Percentiles rank a stretch among this genome's conserved stretches.
Evolutionary conservation across 345 rosid species (phyloP).

Genomic region (Arabidopsis arenosa): DNA sequence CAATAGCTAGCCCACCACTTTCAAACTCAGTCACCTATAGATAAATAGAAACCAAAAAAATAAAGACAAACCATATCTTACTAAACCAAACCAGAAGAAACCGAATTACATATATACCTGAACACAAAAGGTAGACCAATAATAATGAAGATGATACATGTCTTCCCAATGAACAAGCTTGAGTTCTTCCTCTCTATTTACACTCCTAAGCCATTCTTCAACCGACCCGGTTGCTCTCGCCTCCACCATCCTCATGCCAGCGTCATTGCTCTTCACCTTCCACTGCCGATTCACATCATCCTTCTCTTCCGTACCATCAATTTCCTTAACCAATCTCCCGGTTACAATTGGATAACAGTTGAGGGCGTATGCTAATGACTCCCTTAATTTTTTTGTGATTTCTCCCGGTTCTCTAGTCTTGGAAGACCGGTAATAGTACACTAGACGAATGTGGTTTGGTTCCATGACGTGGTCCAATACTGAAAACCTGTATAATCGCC

Average conservation of each 20-base stretch:
- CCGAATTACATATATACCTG: conserved; percentile 53
- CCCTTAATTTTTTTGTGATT: conserved; percentile 52
- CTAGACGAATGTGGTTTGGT: conserved; percentile 53
- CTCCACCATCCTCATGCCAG: conserved; percentile 71
- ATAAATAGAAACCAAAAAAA: not conserved
- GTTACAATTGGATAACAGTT: conserved; percentile 57
- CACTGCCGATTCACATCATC: conserved; percentile 46
- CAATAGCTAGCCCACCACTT: conserved; percentile 73
- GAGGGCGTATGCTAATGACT: conserved; percentile 56
- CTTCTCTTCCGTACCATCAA: conserved; percentile 29
- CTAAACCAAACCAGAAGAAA: not conserved
- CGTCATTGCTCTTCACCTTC: conserved; percentile 78
- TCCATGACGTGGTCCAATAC: conserved; percentile 75
- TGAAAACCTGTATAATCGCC: conserved; percentile 48
- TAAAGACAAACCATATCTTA: not conserved
- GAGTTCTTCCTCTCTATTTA: conserved; percentile 63
- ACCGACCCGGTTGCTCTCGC: conserved; percentile 61
- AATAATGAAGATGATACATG: conserved; percentile 56
- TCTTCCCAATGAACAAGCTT: conserved; percentile 80
- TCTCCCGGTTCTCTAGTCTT: conserved; percentile 47
- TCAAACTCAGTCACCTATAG: conserved; percentile 79
- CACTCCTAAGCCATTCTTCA: conserved; percentile 61
- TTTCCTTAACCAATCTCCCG: conserved; percentile 57
- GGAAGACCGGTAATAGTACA: conserved; percentile 59
- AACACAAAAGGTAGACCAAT: conserved; percentile 78